Percentiles rank a stretch among this genome's conserved stretches.
These are phyloP conservation scores for Sergeia podlipaevii DNA, from an alignment of 208 protist genomes.

Conservation along the genomic window DNA sequence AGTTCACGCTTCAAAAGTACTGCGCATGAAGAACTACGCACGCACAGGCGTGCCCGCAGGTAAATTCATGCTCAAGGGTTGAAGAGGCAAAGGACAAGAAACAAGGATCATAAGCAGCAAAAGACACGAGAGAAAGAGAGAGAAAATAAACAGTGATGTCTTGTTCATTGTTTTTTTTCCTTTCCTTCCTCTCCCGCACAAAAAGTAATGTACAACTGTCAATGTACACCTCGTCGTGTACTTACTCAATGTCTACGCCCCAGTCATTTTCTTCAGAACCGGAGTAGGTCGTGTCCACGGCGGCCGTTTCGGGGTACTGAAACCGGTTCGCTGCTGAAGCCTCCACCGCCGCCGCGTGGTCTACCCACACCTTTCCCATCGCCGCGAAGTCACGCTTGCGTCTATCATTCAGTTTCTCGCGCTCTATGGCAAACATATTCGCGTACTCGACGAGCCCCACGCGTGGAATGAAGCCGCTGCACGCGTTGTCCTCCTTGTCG, in stretches of 20 bases:
- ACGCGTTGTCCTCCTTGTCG: conserved; percentile 48
- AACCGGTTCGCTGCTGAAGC: not conserved
- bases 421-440: conserved; percentile 54
- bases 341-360: conserved; percentile 20
- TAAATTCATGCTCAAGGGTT: too few species aligned
- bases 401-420: conserved; percentile 57
- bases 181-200: too few species aligned
- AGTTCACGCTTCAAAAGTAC: too few species aligned
- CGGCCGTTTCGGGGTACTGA: not conserved
- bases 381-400: conserved; percentile 45
- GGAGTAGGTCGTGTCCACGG: not conserved
- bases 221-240: too few species aligned
- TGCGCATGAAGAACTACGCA: too few species aligned
- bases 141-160: too few species aligned
- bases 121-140: too few species aligned
- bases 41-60: too few species aligned
- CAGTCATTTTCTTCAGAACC: not conserved
- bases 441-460: conserved; percentile 61
- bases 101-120: too few species aligned
- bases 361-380: conserved; percentile 43
- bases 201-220: too few species aligned
- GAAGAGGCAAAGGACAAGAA: too few species aligned
- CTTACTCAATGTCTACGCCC: conserved; percentile 23
- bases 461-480: conserved; percentile 76
- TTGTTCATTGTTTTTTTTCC: too few species aligned